Percentiles rank a stretch among this genome's conserved stretches.
phyloP scores from a whole-genome alignment of 2,329 filamentous ascomycete species.

The Calonectria pseudoreteaudii region DNA sequence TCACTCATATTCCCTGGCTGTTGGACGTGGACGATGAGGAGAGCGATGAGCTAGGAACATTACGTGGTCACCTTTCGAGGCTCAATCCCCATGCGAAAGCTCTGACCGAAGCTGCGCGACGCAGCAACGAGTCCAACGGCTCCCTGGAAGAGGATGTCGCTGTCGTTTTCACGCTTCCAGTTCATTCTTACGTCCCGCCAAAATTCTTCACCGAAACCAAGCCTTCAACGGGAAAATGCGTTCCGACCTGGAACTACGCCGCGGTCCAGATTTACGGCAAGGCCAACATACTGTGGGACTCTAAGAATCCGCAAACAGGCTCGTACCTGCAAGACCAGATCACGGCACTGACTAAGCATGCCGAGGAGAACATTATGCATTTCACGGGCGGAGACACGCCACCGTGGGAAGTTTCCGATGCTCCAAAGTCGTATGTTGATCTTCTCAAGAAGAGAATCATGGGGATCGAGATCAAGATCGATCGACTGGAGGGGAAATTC shows the following conservation, averaged over 20 bases:
- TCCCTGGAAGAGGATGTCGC: conserved; percentile 66
- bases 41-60: conserved; percentile 52
- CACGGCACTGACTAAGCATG: conserved; percentile 60
- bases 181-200: conserved; percentile 75
- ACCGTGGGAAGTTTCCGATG: conserved; percentile 68
- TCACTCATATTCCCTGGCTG: conserved; percentile 70
- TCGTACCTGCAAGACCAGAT: conserved; percentile 63
- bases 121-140: not conserved
- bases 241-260: conserved; percentile 78
- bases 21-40: conserved; percentile 60
- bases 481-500: conserved; percentile 68
- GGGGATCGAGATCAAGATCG: conserved; percentile 69
- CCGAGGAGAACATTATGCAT: conserved; percentile 68
- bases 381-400: conserved; percentile 55
- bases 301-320: conserved; percentile 56
- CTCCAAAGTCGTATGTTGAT: conserved; percentile 66
- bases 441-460: conserved; percentile 69
- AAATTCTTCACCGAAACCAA: conserved; percentile 77
- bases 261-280: conserved; percentile 73
- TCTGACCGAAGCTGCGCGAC: conserved; percentile 59
- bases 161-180: conserved; percentile 69
- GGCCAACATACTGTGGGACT: conserved; percentile 64
- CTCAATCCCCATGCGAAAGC: conserved; percentile 73
- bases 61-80: conserved; percentile 73
- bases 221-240: conserved; percentile 72